Evolutionary conservation across 805 yeast genomes (phyloP).

Genomic region (Metschnikowia santaceciliae): DNA sequence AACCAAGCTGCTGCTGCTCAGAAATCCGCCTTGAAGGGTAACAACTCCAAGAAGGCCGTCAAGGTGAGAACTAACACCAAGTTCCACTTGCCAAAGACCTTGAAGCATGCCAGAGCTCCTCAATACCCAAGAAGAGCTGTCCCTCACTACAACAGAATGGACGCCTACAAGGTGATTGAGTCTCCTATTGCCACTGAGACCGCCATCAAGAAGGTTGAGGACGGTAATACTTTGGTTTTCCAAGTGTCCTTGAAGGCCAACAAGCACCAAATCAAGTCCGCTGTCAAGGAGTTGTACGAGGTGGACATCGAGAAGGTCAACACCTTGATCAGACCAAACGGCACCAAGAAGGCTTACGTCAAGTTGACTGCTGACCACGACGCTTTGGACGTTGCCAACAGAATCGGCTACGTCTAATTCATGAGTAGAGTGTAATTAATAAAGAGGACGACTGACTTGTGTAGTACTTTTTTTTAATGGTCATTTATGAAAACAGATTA

Average conservation of each 20-base stretch:
- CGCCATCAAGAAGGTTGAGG: slow-evolving; percentile 99
- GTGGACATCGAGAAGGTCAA: slow-evolving; percentile 92
- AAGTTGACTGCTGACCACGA: slow-evolving; percentile 98
- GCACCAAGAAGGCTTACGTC: slow-evolving; percentile 99
- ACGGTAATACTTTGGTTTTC: slow-evolving; percentile 98
- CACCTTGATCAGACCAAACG: slow-evolving; percentile 98
- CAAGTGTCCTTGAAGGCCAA: slow-evolving; percentile 95
- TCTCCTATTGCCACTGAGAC: slow-evolving; percentile 97
- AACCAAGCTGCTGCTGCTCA: slow-evolving; percentile 95
- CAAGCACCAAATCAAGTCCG: slow-evolving; percentile 98
- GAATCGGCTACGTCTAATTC: slow-evolving; percentile 94
- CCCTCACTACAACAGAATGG: slow-evolving; percentile 96
- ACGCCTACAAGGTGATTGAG: slow-evolving; percentile 90
- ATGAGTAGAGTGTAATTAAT: slow-evolving; percentile 17
- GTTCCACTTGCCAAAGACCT: slow-evolving; percentile 97
- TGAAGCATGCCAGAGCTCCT: slow-evolving; percentile 90
- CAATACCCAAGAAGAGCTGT: slow-evolving; percentile 93
- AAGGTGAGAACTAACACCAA: slow-evolving; percentile 94
- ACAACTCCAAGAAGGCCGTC: slow-evolving; percentile 82
- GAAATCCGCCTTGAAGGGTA: slow-evolving; percentile 98
- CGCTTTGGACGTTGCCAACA: slow-evolving; percentile 99
- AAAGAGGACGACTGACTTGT: slow-evolving; percentile 14
- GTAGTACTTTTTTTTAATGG: neutral
- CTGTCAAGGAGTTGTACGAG: slow-evolving; percentile 96
- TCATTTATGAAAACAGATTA: too few relatives aligned